Evolutionary conservation across 169 alveolate species (phyloP).

Genomic region (Cryptosporidium felis): DNA sequence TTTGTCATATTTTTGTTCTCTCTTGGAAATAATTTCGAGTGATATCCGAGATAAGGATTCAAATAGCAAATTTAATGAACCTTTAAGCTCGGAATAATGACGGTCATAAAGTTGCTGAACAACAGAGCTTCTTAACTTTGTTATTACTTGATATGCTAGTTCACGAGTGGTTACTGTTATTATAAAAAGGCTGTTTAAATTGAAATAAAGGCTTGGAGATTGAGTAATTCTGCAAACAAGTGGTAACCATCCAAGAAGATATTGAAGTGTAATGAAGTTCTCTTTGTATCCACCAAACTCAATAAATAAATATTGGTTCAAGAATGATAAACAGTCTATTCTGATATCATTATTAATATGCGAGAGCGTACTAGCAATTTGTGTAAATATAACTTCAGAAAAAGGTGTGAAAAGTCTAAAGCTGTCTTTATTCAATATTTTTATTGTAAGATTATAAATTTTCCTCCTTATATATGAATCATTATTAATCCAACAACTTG

Average conservation of each 20-base stretch:
- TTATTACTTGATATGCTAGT: not conserved
- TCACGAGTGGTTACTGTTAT: constrained; percentile 5
- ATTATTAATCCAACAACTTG: constrained; percentile 59
- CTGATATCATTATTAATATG: constrained; percentile 56
- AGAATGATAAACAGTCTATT: constrained; percentile 32
- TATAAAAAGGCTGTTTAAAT: constrained; percentile 3
- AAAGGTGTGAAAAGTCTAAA: not conserved
- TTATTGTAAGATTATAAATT: not conserved
- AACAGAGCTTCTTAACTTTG: not conserved
- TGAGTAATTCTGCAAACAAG: constrained; percentile 41
- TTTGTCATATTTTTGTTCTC: constrained; percentile 41
- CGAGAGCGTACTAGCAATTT: constrained; percentile 30
- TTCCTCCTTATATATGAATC: constrained; percentile 8
- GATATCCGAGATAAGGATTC: not conserved
- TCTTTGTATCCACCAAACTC: constrained; percentile 39
- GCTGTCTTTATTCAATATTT: not conserved
- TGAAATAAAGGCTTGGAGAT: not conserved
- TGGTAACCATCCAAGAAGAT: constrained; percentile 46
- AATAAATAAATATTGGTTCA: constrained; percentile 18
- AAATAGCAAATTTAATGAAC: not conserved
- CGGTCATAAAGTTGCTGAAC: not conserved
- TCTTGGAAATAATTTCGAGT: constrained; percentile 2
- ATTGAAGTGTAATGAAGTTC: constrained; percentile 19
- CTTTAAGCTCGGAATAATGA: not conserved
- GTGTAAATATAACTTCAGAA: constrained; percentile 30